Base-by-base conservation (phyloP, 2,329 filamentous ascomycete genomes). In the Stagonosporopsis chrysanthemi region DNA sequence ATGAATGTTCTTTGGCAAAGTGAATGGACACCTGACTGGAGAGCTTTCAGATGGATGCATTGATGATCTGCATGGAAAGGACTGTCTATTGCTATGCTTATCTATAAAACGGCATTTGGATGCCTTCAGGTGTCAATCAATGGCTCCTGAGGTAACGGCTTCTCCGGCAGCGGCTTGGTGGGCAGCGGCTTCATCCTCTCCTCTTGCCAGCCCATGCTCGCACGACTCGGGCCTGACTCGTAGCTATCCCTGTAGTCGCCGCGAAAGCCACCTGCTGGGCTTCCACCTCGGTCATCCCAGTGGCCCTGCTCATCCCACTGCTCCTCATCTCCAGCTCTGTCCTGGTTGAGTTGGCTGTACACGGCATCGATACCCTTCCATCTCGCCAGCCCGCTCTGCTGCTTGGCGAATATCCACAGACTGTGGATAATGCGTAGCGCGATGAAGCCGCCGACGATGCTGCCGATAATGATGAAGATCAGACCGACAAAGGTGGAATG, bases 301-400 rank as follows among this genome's bases (percentile, higher is more conserved):
- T 29, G 12, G 8, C 67, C 70, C 31, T 71, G 23, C 45, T 48
- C 33, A 7, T 33, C 26, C 49, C 49, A 52, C 15, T 29, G 6
- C 15, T 68, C 70, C 31, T 71, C 72, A 26, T 71, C 69, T 7
- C 52, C 60, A 8, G 29, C 19, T 9, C 59, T 44, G 11, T 68
- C 67, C 12, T 63, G 52, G 17, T 70, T 64, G 38, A 74, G 57
- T 8, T 68, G 69, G 33, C 64, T 67, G 66, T 72, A 75, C 0
- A 75, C 72, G 36, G 64, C 62, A 12, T 75, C 73, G 57, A 75
- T 75, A 24, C 72, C 72, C 23, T 72, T 64, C 71, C 72, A 75
- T 22, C 64, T 61, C 44, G 70, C 70, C 4, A 75, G 64, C 38
- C 69, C 65, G 26, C 65, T 56, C 48, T 75, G 70, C 33, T 64